Evolutionary conservation across 2,329 filamentous ascomycete species (phyloP).

Genomic region (Colletotrichum endophyticum): DNA sequence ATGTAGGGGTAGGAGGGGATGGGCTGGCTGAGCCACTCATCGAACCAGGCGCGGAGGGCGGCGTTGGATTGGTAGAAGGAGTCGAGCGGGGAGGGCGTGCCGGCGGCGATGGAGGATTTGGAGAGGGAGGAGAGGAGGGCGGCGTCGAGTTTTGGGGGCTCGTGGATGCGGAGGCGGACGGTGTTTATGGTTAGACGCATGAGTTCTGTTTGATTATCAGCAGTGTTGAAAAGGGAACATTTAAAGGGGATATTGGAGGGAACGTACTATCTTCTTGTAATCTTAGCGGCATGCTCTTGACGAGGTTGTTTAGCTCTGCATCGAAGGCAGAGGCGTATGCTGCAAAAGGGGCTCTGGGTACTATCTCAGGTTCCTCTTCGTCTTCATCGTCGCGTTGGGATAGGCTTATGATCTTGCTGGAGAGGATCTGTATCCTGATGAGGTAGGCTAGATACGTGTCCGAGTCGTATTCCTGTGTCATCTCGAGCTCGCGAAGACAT

Average conservation of each 20-base stretch:
- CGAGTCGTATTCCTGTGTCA: slow-evolving; percentile 46
- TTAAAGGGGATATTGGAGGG: background rate
- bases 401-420: slow-evolving; percentile 51
- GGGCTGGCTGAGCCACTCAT: slow-evolving; percentile 50
- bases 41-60: slow-evolving; percentile 53
- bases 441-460: slow-evolving; percentile 52
- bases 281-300: slow-evolving; percentile 34
- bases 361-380: slow-evolving; percentile 30
- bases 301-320: slow-evolving; percentile 47
- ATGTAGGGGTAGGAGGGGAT: slow-evolving; percentile 47
- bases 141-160: slow-evolving; percentile 49
- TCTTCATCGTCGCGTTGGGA: slow-evolving; percentile 37
- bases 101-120: slow-evolving; percentile 44
- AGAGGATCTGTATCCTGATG: slow-evolving; percentile 53
- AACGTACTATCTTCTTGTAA: slow-evolving; percentile 43
- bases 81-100: slow-evolving; percentile 48
- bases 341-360: slow-evolving; percentile 42
- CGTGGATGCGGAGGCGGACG: slow-evolving; percentile 48
- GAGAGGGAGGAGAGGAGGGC: slow-evolving; percentile 44
- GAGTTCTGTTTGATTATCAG: background rate
- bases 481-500: slow-evolving; percentile 51
- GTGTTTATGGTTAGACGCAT: slow-evolving; percentile 39
- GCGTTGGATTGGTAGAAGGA: slow-evolving; percentile 53
- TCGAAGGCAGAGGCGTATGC: slow-evolving; percentile 52
- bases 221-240: fast-evolving